phyloP scores from a whole-genome alignment of 2,329 filamentous ascomycete genomes.

The Diaporthe citriasiana region DNA sequence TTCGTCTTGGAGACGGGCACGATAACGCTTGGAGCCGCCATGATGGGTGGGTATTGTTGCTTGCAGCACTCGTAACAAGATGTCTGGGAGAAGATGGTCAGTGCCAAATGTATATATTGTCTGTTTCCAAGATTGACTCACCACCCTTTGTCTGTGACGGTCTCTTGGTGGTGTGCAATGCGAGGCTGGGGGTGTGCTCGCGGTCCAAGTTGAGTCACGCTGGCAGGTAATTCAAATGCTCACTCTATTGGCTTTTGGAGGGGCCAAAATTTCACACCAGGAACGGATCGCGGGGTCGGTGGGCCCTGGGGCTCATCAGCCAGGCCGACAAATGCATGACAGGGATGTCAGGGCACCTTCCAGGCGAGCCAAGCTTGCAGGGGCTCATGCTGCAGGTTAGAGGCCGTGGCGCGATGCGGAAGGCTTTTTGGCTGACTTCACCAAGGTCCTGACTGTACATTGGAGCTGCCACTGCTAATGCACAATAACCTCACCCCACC shows the following conservation, averaged over 20 bases:
- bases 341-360: slow-evolving; percentile 16
- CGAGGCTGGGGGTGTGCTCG: background rate
- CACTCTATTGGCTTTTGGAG: slow-evolving; percentile 16
- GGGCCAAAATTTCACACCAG: slow-evolving; percentile 42
- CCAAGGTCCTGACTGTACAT: background rate
- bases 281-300: slow-evolving; percentile 40
- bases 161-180: background rate
- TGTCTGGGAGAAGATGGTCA: background rate
- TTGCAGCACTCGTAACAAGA: background rate
- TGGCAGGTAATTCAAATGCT: background rate
- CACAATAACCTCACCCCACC: background rate
- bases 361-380: slow-evolving; percentile 22
- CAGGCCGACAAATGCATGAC: slow-evolving; percentile 31
- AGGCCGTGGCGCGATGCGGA: background rate
- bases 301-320: slow-evolving; percentile 16
- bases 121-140: slow-evolving; percentile 8
- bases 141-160: slow-evolving; percentile 10
- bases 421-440: slow-evolving; percentile 8
- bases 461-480: background rate
- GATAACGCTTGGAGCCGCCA: slow-evolving; percentile 67
- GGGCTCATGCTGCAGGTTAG: slow-evolving; percentile 4
- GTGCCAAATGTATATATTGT: background rate
- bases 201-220: slow-evolving; percentile 40
- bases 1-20: slow-evolving; percentile 71
- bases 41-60: slow-evolving; percentile 46